Percentiles rank a stretch among this genome's conserved stretches.
Evolutionary conservation across 306 rosid species (phyloP).

Genomic region (Vigna unguiculata): DNA sequence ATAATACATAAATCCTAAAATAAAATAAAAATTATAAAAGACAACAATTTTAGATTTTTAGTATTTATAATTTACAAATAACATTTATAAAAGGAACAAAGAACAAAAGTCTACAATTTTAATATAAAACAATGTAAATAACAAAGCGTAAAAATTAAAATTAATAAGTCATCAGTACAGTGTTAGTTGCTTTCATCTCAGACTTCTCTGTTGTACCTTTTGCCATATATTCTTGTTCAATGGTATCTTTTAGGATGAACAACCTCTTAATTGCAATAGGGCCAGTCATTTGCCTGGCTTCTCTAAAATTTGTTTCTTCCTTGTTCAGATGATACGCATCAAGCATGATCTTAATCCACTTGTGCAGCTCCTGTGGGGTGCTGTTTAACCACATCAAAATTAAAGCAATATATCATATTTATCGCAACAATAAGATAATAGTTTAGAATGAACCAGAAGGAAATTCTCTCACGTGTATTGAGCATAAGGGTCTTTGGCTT

Average conservation of each 20-base stretch:
- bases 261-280: conserved; percentile 85
- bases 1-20: no score
- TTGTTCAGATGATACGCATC: conserved; percentile 85
- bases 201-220: conserved; percentile 29
- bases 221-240: conserved; percentile 82
- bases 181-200: conserved; percentile 54
- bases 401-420: neutral
- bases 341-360: conserved; percentile 94
- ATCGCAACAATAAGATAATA: neutral
- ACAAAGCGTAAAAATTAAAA: no score
- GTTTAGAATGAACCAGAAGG: conserved; percentile 11
- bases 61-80: no score
- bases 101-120: no score
- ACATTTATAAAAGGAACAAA: no score
- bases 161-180: no score
- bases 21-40: no score
- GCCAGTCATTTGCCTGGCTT: conserved; percentile 72
- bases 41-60: no score
- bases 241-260: conserved; percentile 79
- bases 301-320: conserved; percentile 87
- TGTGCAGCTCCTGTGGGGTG: conserved; percentile 87
- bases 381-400: conserved; percentile 56
- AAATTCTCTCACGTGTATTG: conserved; percentile 73
- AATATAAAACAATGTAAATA: no score
- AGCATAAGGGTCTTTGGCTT: conserved; percentile 71